phyloP scores from a whole-genome alignment of 1,284 basidiomycete species.

The Tylopilus sp. region DNA sequence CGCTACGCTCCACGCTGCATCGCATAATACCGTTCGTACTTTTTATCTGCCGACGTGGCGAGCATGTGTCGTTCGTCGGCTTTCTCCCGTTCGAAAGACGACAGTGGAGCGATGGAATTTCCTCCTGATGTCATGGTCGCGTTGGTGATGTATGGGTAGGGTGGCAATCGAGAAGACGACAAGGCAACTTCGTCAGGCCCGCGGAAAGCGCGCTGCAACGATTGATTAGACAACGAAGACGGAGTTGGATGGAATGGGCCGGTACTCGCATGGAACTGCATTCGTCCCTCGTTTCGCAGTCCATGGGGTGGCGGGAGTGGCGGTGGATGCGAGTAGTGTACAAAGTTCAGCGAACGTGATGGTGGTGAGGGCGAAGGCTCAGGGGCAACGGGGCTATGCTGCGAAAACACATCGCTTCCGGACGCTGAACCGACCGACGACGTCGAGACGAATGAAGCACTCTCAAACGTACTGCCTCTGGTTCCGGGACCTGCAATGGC shows the following conservation, averaged over 20 bases:
- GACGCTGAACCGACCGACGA: slow-evolving; percentile 50
- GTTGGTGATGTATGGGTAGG: slow-evolving; percentile 36
- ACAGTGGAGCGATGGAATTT: slow-evolving; percentile 32
- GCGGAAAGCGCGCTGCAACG: slow-evolving; percentile 33
- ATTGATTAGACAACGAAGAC: slow-evolving; percentile 45
- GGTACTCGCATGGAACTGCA: slow-evolving; percentile 21
- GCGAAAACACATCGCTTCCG: slow-evolving; percentile 54
- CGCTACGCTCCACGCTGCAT: slow-evolving; percentile 23
- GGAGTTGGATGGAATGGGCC: slow-evolving; percentile 34
- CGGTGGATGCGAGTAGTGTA: slow-evolving; percentile 44
- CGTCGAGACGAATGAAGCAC: slow-evolving; percentile 45
- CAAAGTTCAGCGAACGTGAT: slow-evolving; percentile 47
- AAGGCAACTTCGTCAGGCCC: slow-evolving; percentile 22
- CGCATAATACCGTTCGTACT: slow-evolving; percentile 29
- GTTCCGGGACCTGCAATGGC: slow-evolving; percentile 34
- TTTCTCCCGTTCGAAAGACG: slow-evolving; percentile 56
- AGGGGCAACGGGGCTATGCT: slow-evolving; percentile 37
- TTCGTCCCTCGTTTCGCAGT: slow-evolving; percentile 29
- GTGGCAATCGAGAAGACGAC: slow-evolving; percentile 26
- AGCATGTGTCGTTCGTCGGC: slow-evolving; percentile 33
- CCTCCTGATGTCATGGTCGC: slow-evolving; percentile 24
- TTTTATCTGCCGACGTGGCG: slow-evolving; percentile 24
- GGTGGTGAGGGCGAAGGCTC: slow-evolving; percentile 62
- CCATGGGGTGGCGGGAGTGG: slow-evolving; percentile 21
- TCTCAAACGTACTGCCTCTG: slow-evolving; percentile 43